These are phyloP conservation scores for Lactifluus hygrophoroides DNA, from an alignment of 768 basidiomycete species.

Conservation along the genomic window DNA sequence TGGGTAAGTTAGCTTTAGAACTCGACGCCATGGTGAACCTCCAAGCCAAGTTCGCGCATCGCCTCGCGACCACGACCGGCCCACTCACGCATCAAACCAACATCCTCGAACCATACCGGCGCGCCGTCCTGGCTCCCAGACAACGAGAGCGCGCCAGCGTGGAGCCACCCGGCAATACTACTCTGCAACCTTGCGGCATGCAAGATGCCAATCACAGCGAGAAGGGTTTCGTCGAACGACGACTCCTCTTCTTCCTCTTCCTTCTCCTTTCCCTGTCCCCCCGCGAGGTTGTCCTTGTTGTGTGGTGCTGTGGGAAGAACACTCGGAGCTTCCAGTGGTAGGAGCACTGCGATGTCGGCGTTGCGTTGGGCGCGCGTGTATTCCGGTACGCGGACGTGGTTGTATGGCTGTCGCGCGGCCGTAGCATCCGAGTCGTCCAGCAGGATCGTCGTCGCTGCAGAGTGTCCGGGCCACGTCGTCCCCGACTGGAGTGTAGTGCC, in stretches of 20 bases:
- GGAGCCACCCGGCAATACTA: constrained; percentile 64
- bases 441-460: constrained; percentile 40
- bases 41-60: constrained; percentile 41
- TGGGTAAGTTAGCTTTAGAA: no score
- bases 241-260: background rate
- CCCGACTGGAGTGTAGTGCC: no score
- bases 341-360: constrained; percentile 29
- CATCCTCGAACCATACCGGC: constrained; percentile 51
- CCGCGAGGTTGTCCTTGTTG: no score
- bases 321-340: no score
- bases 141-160: constrained; percentile 47
- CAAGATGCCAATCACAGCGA: constrained; percentile 61
- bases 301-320: no score
- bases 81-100: constrained; percentile 39
- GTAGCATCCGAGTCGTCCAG: constrained; percentile 47
- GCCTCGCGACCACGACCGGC: constrained; percentile 41
- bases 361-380: constrained; percentile 43
- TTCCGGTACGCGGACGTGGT: constrained; percentile 70
- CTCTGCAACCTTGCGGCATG: constrained; percentile 48
- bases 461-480: constrained; percentile 30
- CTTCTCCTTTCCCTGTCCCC: no score
- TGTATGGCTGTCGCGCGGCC: constrained; percentile 67
- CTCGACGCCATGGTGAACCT: constrained; percentile 33
- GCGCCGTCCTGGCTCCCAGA: constrained; percentile 6
- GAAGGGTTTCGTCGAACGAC: constrained; percentile 46